Evolutionary conservation across 768 basidiomycete species (phyloP), one percentile per base, ranked within the genome.

Genomic region (Leucocoprinus leucothites): DNA sequence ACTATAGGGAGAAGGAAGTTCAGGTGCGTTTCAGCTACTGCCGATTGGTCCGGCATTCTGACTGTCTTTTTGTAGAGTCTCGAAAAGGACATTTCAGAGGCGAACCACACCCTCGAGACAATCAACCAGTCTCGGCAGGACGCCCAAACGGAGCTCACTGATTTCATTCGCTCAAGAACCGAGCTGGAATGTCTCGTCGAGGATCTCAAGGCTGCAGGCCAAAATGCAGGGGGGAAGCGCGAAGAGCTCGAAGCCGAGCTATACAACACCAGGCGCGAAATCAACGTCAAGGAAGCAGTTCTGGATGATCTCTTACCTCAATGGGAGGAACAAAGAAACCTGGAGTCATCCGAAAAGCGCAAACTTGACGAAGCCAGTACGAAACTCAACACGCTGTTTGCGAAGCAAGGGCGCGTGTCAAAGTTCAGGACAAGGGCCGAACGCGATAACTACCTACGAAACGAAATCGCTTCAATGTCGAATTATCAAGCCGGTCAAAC

Each of bases 391-490:
- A 82, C 88, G 0, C 75, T 99, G 1, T 94, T 88, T 64, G 86
- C 89, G 2, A 98, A 98, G 66, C 94, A 93, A 67, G 94, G 94
- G 1, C 87, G 97, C 19, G 77, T 87, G 36, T 83, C 85, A 48
- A 90, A 89, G 63, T 99, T 97, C 74, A 74, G 84, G 19, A 91
- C 89, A 13, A 86, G 86, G 63, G 76, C 79, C 0, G 93, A 95
- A 63, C 84, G 97, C 7, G 96, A 99, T 65, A 73, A 77, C 19
- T 98, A 82, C 64, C 78, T 99, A 41, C 76, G 73, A n/a, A 78
- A 79, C n/a, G 91, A 97, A 63, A 88, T 97, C 28, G 69, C 78
- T 1, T 79, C 87, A 1, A 80, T 94, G 60, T 77, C 83, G 31
- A 70, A 79, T 1, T 89, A 86, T 67, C 71, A 84, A 50, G 67